phyloP scores from a whole-genome alignment of 1,284 basidiomycete species.

The Puccinia horiana region DNA sequence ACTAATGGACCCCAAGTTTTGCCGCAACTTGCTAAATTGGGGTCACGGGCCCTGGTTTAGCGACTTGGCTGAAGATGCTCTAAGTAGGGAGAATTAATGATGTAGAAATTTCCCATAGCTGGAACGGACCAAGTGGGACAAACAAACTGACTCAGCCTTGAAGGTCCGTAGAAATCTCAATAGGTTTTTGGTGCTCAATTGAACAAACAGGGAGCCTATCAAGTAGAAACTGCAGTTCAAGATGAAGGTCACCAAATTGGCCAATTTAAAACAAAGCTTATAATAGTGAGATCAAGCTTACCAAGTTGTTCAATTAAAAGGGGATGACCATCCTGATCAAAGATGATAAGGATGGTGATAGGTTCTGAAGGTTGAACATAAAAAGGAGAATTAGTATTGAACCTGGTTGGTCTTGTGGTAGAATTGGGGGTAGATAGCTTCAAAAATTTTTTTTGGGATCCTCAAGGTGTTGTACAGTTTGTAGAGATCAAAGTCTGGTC shows the following conservation, averaged over 20 bases:
- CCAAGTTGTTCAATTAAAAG: constrained; percentile 93
- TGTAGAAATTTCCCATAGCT: constrained; percentile 93
- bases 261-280: constrained; percentile 62
- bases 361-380: background rate
- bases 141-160: constrained; percentile 72
- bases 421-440: constrained; percentile 90
- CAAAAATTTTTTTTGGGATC: constrained; percentile 76
- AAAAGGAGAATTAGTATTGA: constrained; percentile 48
- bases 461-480: constrained; percentile 82
- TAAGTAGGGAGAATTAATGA: constrained; percentile 76
- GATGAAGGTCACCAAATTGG: background rate
- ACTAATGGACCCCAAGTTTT: too few species aligned
- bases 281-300: constrained; percentile 79
- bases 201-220: constrained; percentile 75
- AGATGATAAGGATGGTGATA: background rate
- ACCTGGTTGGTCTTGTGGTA: constrained; percentile 94
- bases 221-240: constrained; percentile 45
- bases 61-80: too few species aligned
- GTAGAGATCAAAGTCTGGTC: constrained; percentile 81
- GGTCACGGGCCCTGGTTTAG: too few species aligned
- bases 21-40: too few species aligned
- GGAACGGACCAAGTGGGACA: background rate
- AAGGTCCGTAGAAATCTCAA: constrained; percentile 96
- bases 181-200: constrained; percentile 71
- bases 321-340: constrained; percentile 80